Evolutionary conservation across 495 filamentous ascomycete species (phyloP).

Genomic region (Penicillium crystallinum): DNA sequence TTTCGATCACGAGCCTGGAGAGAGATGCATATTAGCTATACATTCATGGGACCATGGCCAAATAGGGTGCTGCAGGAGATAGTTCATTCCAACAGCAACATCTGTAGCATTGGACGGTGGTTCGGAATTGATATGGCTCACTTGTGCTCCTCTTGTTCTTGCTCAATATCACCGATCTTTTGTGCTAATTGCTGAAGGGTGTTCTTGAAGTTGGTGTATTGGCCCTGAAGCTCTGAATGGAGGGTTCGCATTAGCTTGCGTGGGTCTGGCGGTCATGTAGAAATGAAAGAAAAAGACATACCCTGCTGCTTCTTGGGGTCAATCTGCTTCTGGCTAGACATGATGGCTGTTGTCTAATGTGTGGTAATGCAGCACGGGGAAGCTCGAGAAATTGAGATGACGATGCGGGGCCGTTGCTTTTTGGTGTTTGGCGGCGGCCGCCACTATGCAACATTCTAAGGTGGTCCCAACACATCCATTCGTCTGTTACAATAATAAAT

Average conservation of each 20-base stretch:
- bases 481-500: background rate
- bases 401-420: slow-evolving; percentile 32
- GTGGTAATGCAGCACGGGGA: slow-evolving; percentile 7
- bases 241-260: slow-evolving; percentile 14
- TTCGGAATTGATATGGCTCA: no score
- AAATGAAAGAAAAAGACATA: slow-evolving; percentile 27
- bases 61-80: background rate
- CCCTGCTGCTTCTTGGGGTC: slow-evolving; percentile 80
- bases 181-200: slow-evolving; percentile 86
- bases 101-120: background rate
- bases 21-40: slow-evolving; percentile 10
- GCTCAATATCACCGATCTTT: slow-evolving; percentile 96
- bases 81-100: background rate
- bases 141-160: slow-evolving; percentile 98
- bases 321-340: slow-evolving; percentile 45
- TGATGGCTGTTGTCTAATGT: slow-evolving; percentile 19
- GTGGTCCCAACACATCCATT: background rate
- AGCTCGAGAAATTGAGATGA: slow-evolving; percentile 32
- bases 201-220: slow-evolving; percentile 95
- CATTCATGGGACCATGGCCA: background rate
- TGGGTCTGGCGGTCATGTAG: background rate
- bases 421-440: slow-evolving; percentile 11
- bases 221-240: slow-evolving; percentile 75
- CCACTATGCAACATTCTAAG: slow-evolving; percentile 1
- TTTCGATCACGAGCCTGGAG: slow-evolving; percentile 87